Evolutionary conservation across 164 flowering plant genomes (phyloP).

Genomic region (Magnolia kwangsiensis): DNA sequence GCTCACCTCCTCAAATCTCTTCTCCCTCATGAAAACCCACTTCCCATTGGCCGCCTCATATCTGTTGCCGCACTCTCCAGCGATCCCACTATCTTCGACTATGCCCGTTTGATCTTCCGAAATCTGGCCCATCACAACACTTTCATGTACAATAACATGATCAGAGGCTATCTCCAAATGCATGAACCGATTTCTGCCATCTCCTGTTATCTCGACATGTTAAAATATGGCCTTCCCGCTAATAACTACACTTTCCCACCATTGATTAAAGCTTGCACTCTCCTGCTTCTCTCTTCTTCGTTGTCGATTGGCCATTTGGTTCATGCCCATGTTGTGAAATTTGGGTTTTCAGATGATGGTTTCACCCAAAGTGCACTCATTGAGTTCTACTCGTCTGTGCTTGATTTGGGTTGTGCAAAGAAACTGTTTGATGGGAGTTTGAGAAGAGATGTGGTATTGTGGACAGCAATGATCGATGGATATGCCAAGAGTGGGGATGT

Average conservation of each 20-base stretch:
- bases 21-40: conserved; percentile 26
- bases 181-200: conserved; percentile 32
- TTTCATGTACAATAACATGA: conserved; percentile 58
- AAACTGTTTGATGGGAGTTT: conserved; percentile 45
- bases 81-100: conserved; percentile 29
- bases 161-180: conserved; percentile 41
- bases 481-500: conserved; percentile 58
- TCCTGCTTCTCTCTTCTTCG: conserved; percentile 14
- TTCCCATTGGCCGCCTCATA: conserved; percentile 39
- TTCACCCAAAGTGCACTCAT: conserved; percentile 51
- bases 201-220: conserved; percentile 45
- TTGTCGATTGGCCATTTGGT: conserved; percentile 34
- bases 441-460: conserved; percentile 55
- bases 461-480: conserved; percentile 67
- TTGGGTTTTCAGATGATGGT: conserved; percentile 43
- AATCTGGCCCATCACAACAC: conserved; percentile 31
- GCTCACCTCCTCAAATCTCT: conserved; percentile 42
- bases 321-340: conserved; percentile 54
- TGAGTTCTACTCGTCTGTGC: conserved; percentile 39
- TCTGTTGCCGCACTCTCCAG: conserved; percentile 35
- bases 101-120: conserved; percentile 37
- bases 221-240: conserved; percentile 31
- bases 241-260: conserved; percentile 67
- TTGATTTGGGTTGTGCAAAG: conserved; percentile 41
- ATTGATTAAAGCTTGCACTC: conserved; percentile 50